Evolutionary conservation across 805 yeast genomes (phyloP).

Genomic region (Scheffersomyces spartinae): DNA sequence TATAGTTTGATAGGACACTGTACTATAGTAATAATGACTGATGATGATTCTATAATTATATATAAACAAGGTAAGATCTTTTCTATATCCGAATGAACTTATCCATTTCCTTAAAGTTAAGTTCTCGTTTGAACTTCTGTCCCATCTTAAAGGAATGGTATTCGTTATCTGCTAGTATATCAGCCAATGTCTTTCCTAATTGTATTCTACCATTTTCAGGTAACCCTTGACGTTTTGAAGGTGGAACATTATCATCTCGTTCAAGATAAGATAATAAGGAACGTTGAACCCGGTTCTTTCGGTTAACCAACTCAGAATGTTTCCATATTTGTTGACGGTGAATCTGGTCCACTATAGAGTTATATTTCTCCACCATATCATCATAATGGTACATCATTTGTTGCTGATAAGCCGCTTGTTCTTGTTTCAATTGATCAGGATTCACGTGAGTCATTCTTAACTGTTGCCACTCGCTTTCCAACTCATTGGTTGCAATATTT

Average conservation of each 20-base stretch:
- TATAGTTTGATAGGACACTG: conserved; percentile 11
- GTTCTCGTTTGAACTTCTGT: conserved; percentile 13
- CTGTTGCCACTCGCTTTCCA: conserved; percentile 6
- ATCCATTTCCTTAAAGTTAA: conserved; percentile 10
- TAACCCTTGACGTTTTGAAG: conserved; percentile 9
- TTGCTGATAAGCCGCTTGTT: conserved; percentile 7
- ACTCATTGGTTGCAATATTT: conserved; percentile 4
- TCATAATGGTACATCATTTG: conserved; percentile 8
- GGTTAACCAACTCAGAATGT: conserved; percentile 23
- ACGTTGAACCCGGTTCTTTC: conserved; percentile 1
- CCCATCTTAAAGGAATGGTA: conserved; percentile 14
- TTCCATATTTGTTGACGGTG: conserved; percentile 12
- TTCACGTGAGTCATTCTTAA: too few relatives aligned
- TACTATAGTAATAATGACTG: background rate
- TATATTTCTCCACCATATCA: conserved; percentile 5
- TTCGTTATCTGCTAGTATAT: conserved; percentile 16
- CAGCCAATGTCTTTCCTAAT: conserved; percentile 18
- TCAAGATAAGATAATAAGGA: too few relatives aligned
- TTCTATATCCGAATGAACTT: too few relatives aligned
- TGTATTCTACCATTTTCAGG: conserved; percentile 16
- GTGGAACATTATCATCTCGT: conserved; percentile 5
- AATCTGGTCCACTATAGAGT: conserved; percentile 7
- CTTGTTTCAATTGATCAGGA: conserved; percentile 4
- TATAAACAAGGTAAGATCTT: too few relatives aligned
- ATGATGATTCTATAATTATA: background rate